Evolutionary conservation across 2,329 filamentous ascomycete species (phyloP).

Genomic region (Xylaria hypoxylon): DNA sequence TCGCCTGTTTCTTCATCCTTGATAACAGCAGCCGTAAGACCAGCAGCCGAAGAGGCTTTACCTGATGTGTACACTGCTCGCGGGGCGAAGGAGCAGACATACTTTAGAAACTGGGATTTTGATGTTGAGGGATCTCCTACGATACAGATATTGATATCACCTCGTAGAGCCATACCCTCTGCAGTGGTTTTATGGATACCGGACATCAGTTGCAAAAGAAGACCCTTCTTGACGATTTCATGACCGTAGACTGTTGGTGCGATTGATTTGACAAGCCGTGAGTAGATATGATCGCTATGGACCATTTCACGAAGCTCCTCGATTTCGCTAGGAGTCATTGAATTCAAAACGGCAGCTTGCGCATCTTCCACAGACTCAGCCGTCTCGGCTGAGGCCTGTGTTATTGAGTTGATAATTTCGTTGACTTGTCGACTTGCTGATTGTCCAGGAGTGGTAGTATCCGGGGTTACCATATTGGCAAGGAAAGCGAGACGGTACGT

Average conservation of each 20-base stretch:
- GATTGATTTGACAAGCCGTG: constrained; percentile 89
- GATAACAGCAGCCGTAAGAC: constrained; percentile 95
- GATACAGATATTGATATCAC: constrained; percentile 98
- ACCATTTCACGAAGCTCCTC: constrained; percentile 93
- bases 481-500: constrained; percentile 98
- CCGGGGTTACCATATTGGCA: constrained; percentile 93
- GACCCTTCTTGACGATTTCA: constrained; percentile 96
- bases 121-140: constrained; percentile 97
- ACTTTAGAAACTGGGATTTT: constrained; percentile 98
- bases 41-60: constrained; percentile 95
- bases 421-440: constrained; percentile 78
- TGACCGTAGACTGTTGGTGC: constrained; percentile 98
- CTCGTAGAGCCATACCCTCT: constrained; percentile 94
- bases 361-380: constrained; percentile 82
- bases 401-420: constrained; percentile 87
- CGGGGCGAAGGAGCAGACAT: constrained; percentile 96
- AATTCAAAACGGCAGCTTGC: constrained; percentile 87
- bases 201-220: constrained; percentile 94
- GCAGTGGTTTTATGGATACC: constrained; percentile 92
- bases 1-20: constrained; percentile 99
- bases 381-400: constrained; percentile 76
- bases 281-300: constrained; percentile 94
- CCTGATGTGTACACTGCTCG: constrained; percentile 97
- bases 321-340: constrained; percentile 87
- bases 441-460: constrained; percentile 83